phyloP scores from a whole-genome alignment of 768 basidiomycete species.

The Glaciozyma martinii region DNA sequence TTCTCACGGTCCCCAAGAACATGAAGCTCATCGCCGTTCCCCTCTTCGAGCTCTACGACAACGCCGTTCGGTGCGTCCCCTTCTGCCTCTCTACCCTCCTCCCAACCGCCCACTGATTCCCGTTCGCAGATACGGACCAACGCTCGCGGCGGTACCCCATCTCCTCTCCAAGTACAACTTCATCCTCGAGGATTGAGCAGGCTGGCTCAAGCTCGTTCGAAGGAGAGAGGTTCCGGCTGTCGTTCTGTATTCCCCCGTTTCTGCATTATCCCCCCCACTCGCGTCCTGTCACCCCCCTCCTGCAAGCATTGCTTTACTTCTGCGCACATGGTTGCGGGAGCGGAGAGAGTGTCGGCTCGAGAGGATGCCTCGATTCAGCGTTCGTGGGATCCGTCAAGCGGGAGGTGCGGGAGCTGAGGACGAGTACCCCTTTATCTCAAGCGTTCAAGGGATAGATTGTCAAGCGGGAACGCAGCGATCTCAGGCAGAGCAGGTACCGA shows the following conservation, averaged over 20 bases:
- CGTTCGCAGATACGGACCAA: conserved; percentile 66
- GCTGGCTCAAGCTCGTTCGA: background rate
- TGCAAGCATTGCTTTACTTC: too few species aligned
- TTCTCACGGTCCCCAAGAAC: conserved; percentile 92
- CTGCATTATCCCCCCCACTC: too few species aligned
- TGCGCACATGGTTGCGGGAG: too few species aligned
- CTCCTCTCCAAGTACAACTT: conserved; percentile 58
- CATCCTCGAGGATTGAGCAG: background rate
- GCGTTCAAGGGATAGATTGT: too few species aligned
- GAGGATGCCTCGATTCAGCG: too few species aligned
- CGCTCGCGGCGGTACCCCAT: conserved; percentile 88
- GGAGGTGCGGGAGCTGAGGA: too few species aligned
- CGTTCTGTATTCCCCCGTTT: background rate
- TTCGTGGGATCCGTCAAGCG: too few species aligned
- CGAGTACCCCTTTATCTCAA: too few species aligned
- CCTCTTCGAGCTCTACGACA: conserved; percentile 94
- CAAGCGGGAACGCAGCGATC: too few species aligned
- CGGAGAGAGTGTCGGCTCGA: too few species aligned
- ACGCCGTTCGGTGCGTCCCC: conserved; percentile 63
- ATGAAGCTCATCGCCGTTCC: conserved; percentile 98
- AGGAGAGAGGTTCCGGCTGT: background rate
- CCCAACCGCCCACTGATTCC: background rate
- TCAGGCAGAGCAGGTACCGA: too few species aligned
- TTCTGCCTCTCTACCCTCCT: background rate
- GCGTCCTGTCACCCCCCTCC: too few species aligned